These are phyloP conservation scores for Mycena chlorophos DNA, from an alignment of 768 basidiomycete genomes.

Conservation along the genomic window DNA sequence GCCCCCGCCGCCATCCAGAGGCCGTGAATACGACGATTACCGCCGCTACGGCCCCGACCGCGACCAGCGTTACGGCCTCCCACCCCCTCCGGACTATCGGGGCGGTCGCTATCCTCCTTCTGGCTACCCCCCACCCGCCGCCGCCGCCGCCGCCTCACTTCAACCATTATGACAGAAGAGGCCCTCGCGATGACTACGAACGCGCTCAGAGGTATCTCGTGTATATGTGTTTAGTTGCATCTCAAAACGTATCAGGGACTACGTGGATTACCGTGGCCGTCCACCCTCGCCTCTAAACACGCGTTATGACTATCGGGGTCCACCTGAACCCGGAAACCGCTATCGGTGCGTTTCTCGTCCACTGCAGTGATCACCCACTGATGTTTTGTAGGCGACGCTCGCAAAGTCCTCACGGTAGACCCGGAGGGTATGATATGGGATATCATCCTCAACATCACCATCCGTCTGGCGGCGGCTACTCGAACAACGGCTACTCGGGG, in stretches of 20 bases:
- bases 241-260: constrained; percentile 45
- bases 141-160: constrained; percentile 51
- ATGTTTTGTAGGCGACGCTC: constrained; percentile 60
- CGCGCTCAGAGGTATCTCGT: constrained; percentile 44
- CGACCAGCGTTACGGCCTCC: constrained; percentile 57
- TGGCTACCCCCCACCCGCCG: constrained; percentile 49
- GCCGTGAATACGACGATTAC: constrained; percentile 73
- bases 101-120: constrained; percentile 60
- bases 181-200: constrained; percentile 66
- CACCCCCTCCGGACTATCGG: constrained; percentile 50
- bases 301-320: constrained; percentile 55
- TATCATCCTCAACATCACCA: constrained; percentile 47
- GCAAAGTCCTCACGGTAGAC: constrained; percentile 61
- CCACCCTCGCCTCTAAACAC: constrained; percentile 54
- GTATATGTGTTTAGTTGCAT: background rate
- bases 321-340: constrained; percentile 47
- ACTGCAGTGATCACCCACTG: background rate
- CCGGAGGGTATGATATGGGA: constrained; percentile 49
- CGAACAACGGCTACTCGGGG: constrained; percentile 53
- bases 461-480: constrained; percentile 36
- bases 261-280: constrained; percentile 56
- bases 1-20: constrained; percentile 44
- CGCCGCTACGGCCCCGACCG: constrained; percentile 53
- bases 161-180: constrained; percentile 63
- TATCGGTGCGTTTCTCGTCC: constrained; percentile 36